These are phyloP conservation scores for Colletotrichum sp. DNA, from an alignment of 2,329 filamentous ascomycete species.

Conservation along the genomic window DNA sequence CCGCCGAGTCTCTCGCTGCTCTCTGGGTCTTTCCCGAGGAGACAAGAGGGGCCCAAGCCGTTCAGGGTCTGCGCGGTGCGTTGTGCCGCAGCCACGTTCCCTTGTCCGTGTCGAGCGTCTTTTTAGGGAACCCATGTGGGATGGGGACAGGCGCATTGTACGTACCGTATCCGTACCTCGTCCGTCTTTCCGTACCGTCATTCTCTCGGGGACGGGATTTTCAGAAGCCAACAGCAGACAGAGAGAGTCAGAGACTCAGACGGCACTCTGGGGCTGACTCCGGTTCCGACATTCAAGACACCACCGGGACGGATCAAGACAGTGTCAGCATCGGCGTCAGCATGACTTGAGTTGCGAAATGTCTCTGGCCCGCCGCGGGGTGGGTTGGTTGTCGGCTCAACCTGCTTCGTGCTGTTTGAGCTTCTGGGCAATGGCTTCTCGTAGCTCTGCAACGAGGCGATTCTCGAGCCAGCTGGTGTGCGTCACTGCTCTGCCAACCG, in stretches of 20 bases:
- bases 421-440: background rate
- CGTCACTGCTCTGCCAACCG: conserved; percentile 16
- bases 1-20: background rate
- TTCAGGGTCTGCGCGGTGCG: background rate
- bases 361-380: background rate
- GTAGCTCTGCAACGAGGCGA: background rate
- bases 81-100: background rate
- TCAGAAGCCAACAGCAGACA: background rate
- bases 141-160: background rate
- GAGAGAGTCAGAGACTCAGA: background rate
- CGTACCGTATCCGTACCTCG: background rate
- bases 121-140: background rate
- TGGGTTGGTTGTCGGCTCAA: background rate
- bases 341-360: background rate
- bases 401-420: background rate
- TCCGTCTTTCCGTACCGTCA: background rate
- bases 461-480: background rate
- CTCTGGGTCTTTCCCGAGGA: background rate
- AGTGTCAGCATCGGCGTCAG: background rate
- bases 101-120: background rate
- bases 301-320: background rate
- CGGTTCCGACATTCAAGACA: conserved; percentile 1
- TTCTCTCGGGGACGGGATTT: background rate
- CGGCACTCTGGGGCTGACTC: background rate
- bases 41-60: background rate